These are phyloP conservation scores for Paramarasmius palmivorus DNA, from an alignment of 1,284 basidiomycete genomes.

Conservation along the genomic window DNA sequence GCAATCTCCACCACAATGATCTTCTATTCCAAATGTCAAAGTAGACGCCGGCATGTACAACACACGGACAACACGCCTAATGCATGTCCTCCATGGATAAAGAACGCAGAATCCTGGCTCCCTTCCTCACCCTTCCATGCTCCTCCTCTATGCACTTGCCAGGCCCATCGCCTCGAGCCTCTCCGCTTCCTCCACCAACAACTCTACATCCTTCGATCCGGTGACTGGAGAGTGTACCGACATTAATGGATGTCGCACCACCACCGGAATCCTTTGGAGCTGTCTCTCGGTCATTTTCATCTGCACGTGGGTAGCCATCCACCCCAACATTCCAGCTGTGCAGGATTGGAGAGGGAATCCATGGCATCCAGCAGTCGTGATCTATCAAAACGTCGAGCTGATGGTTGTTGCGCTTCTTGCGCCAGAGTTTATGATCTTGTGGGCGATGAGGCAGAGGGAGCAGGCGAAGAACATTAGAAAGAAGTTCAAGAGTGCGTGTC, in stretches of 20 bases:
- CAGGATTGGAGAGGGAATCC: no score
- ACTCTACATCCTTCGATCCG: not conserved
- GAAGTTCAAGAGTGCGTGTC: conserved; percentile 9
- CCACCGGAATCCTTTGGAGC: conserved; percentile 25
- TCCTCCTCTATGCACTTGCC: no score
- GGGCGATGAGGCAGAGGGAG: conserved; percentile 27
- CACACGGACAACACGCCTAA: no score
- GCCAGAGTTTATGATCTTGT: conserved; percentile 26
- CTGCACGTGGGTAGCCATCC: conserved; percentile 34
- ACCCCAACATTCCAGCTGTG: conserved; percentile 31
- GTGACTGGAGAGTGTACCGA: not conserved
- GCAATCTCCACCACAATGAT: no score
- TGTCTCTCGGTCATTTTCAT: conserved; percentile 31
- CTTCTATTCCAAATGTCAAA: no score
- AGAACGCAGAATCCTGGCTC: no score
- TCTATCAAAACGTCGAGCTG: conserved; percentile 13
- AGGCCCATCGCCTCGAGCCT: no score
- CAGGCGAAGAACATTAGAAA: conserved; percentile 14
- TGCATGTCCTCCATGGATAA: no score
- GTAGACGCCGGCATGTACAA: no score
- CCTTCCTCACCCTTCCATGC: no score
- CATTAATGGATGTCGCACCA: not conserved
- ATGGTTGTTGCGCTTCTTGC: conserved; percentile 24
- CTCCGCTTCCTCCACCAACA: no score
- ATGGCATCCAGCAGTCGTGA: not conserved